Conservation (phyloP, 2,329 filamentous ascomycete genomes). For the Herpotrichia juniperi region DNA sequence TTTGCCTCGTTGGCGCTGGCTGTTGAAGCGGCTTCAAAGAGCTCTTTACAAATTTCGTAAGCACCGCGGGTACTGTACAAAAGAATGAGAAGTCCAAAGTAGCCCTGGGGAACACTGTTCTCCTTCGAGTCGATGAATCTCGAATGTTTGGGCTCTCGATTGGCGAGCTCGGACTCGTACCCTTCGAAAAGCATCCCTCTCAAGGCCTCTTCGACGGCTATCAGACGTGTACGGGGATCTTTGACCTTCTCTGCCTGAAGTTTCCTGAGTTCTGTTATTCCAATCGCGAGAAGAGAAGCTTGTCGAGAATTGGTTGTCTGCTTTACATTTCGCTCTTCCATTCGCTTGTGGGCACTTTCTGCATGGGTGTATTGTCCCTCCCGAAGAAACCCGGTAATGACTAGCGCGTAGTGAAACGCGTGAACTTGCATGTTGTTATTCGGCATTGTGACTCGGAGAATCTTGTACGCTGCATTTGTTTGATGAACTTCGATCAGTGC, state of each 20-base stretch:
- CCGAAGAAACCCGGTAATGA: slow-evolving; percentile 57
- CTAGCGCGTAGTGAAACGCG: slow-evolving; percentile 60
- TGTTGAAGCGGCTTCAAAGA: slow-evolving; percentile 28
- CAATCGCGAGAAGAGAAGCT: slow-evolving; percentile 39
- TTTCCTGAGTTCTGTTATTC: slow-evolving; percentile 24
- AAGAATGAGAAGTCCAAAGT: slow-evolving; percentile 63
- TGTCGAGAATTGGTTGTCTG: slow-evolving; percentile 52
- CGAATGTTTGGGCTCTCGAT: slow-evolving; percentile 30
- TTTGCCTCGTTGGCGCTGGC: slow-evolving; percentile 7
- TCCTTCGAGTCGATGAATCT: slow-evolving; percentile 31
- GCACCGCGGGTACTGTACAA: slow-evolving; percentile 57
- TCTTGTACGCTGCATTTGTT: slow-evolving; percentile 61
- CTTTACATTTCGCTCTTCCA: slow-evolving; percentile 47
- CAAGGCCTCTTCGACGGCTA: slow-evolving; percentile 32
- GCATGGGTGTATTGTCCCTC: slow-evolving; percentile 54
- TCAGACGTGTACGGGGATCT: slow-evolving; percentile 25
- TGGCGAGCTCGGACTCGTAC: slow-evolving; percentile 36
- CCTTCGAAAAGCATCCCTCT: slow-evolving; percentile 29
- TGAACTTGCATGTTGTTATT: slow-evolving; percentile 51
- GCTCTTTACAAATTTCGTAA: slow-evolving; percentile 46
- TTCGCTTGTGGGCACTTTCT: slow-evolving; percentile 54
- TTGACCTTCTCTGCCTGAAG: slow-evolving; percentile 17
- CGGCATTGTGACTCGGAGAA: slow-evolving; percentile 59
- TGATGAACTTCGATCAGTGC: slow-evolving; percentile 59
- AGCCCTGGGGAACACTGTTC: slow-evolving; percentile 54